Conservation (phyloP, 2,329 filamentous ascomycete genomes). For the Fusarium sp. region DNA sequence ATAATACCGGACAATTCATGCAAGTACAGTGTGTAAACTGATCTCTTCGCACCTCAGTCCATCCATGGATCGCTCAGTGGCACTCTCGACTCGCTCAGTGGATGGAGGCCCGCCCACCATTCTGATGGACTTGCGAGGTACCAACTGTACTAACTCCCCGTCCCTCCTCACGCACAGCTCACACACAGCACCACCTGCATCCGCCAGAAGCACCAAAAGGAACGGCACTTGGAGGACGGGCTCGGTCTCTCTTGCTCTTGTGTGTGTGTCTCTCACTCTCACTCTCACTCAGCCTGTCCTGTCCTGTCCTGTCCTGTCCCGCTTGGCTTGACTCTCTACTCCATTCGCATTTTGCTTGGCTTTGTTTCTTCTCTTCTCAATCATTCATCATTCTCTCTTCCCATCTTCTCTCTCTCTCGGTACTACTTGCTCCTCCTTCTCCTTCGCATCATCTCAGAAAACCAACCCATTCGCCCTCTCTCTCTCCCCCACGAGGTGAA, state of each 20-base stretch:
- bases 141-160: conserved; percentile 27
- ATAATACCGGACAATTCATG: not conserved
- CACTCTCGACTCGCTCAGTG: not conserved
- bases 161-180: conserved; percentile 15
- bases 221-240: conserved; percentile 24
- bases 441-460: conserved; percentile 3
- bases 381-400: conserved; percentile 27
- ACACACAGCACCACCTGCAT: conserved; percentile 35
- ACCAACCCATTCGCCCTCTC: conserved; percentile 22
- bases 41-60: not conserved
- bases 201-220: conserved; percentile 35
- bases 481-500: conserved; percentile 37
- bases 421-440: conserved; percentile 1
- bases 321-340: conserved; percentile 10
- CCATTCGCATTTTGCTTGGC: conserved; percentile 33
- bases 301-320: conserved; percentile 16
- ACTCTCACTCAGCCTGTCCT: conserved; percentile 27
- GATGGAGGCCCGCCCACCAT: not conserved
- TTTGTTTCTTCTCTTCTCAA: conserved; percentile 27
- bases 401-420: conserved; percentile 20
- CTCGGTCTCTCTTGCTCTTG: conserved; percentile 1
- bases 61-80: conserved; percentile 1
- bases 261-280: conserved; percentile 37
- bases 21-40: conserved; percentile 16
- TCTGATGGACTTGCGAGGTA: conserved; percentile 11